A percentile compares a stretch with the other conserved stretches of the same genome.
phyloP scores from a whole-genome alignment of 192 early-diverging fungal genomes.

The Powellomyces hirtus region DNA sequence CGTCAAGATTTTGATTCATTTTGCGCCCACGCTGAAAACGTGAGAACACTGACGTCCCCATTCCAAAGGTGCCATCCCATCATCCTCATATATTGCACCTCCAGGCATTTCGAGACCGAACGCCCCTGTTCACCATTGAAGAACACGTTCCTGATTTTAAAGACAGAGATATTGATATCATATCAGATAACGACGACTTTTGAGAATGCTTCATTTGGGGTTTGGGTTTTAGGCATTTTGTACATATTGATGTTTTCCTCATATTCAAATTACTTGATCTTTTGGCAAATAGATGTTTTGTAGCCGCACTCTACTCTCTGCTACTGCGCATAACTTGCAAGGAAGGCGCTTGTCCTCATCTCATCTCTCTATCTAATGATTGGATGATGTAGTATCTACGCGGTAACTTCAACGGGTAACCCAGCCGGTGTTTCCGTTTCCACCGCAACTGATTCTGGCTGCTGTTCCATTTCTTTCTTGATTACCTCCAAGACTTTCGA shows the following conservation, averaged over 20 bases:
- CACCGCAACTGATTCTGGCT: no score
- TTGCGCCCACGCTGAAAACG: neutral
- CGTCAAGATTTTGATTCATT: constrained; percentile 53
- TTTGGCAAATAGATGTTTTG: no score
- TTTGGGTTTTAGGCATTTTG: constrained; percentile 1
- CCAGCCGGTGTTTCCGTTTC: no score
- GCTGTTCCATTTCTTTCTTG: neutral
- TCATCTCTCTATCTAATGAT: no score
- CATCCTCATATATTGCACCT: neutral
- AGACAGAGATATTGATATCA: constrained; percentile 51
- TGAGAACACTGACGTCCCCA: neutral
- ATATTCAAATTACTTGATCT: no score
- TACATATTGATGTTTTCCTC: neutral
- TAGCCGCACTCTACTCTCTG: no score
- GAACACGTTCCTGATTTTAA: constrained; percentile 64
- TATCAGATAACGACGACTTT: constrained; percentile 43
- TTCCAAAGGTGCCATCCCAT: neutral
- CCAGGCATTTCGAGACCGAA: constrained; percentile 40
- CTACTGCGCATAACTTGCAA: no score
- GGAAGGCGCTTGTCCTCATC: no score
- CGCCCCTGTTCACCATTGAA: constrained; percentile 65
- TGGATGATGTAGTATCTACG: no score
- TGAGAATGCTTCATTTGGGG: constrained; percentile 2
- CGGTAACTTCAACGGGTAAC: no score
- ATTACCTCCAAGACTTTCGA: neutral